phyloP scores from a whole-genome alignment of 768 basidiomycete genomes.

The Russula emetica region DNA sequence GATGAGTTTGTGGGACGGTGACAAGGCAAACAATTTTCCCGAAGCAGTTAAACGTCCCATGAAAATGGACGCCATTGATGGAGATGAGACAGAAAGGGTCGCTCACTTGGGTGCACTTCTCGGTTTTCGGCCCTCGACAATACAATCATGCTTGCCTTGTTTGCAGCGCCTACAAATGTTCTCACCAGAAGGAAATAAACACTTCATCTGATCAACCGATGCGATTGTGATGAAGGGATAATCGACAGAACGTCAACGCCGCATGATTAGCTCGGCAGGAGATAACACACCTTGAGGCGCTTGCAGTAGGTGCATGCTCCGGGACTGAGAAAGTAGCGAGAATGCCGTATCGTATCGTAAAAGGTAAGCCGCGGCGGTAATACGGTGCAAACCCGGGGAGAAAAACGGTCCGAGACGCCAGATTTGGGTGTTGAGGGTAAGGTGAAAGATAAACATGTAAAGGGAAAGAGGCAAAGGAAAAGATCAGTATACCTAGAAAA shows the following conservation, averaged over 20 bases:
- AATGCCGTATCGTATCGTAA: neutral
- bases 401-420: constrained; percentile 8
- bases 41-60: constrained; percentile 29
- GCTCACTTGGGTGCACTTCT: constrained; percentile 79
- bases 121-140: constrained; percentile 80
- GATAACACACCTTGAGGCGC: constrained; percentile 67
- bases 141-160: constrained; percentile 66
- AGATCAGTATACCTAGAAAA: neutral
- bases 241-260: constrained; percentile 11
- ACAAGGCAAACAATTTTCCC: constrained; percentile 34
- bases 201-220: constrained; percentile 65
- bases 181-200: constrained; percentile 68
- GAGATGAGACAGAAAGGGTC: constrained; percentile 5
- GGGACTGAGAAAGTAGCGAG: constrained; percentile 43
- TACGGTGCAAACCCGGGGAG: constrained; percentile 14
- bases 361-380: constrained; percentile 2
- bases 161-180: constrained; percentile 79
- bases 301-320: constrained; percentile 87
- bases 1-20: constrained; percentile 29
- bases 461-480: neutral
- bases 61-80: neutral
- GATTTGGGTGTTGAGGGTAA: neutral
- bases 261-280: neutral
- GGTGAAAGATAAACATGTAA: no score
- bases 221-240: constrained; percentile 1